phyloP scores from a whole-genome alignment of 2,329 filamentous ascomycete species.

The Aureobasidium sp. region DNA sequence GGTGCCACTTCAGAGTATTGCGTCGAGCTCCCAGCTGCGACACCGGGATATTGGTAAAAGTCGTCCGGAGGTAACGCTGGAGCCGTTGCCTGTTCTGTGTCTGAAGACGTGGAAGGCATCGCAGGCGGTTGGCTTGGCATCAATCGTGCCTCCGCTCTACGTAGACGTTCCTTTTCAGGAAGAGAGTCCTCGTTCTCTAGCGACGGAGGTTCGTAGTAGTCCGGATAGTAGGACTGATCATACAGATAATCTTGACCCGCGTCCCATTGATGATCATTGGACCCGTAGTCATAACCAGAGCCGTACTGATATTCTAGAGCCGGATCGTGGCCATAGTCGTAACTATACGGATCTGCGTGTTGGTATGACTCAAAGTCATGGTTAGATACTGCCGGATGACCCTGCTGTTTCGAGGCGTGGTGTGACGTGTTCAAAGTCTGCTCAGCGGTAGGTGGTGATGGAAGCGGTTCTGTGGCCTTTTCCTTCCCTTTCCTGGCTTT shows the following conservation, averaged over 20 bases:
- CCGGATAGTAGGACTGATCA: constrained; percentile 37
- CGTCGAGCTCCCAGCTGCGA: neutral
- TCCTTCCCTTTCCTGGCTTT: constrained; percentile 37
- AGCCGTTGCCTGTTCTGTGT: constrained; percentile 2
- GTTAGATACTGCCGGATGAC: neutral
- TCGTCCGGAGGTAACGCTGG: neutral
- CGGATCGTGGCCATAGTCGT: neutral
- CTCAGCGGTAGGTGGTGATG: neutral
- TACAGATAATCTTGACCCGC: constrained; percentile 7
- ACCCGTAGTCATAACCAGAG: neutral
- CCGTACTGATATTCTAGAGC: neutral
- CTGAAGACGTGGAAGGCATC: neutral
- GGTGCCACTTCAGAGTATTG: neutral
- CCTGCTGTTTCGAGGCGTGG: neutral
- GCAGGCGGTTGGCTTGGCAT: constrained; percentile 71
- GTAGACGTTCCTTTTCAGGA: constrained; percentile 75
- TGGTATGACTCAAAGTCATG: neutral
- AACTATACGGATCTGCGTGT: neutral
- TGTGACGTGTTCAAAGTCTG: neutral
- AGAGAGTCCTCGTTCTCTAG: constrained; percentile 54
- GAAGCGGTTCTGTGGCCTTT: neutral
- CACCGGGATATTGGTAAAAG: constrained; percentile 17
- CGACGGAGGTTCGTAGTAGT: constrained; percentile 44
- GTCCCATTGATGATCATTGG: constrained; percentile 7
- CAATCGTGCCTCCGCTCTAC: constrained; percentile 68